phyloP scores from a whole-genome alignment of 2,329 filamentous ascomycete species.

The Alternaria sp. region DNA sequence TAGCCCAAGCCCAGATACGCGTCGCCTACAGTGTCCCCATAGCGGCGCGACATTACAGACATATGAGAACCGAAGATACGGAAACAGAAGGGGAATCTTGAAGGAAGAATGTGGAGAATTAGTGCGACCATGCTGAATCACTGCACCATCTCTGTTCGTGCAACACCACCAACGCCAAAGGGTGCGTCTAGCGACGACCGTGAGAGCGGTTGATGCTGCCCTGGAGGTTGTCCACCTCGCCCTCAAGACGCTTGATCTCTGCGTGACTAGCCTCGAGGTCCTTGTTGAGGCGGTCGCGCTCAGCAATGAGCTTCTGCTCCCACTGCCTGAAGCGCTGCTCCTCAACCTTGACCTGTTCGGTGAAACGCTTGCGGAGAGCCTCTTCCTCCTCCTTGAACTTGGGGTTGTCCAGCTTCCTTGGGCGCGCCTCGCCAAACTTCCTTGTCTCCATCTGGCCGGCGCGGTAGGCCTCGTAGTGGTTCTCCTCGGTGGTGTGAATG shows the following conservation, averaged over 20 bases:
- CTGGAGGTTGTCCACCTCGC: conserved; percentile 92
- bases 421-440: conserved; percentile 97
- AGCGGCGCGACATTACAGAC: conserved; percentile 53
- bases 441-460: conserved; percentile 99
- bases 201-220: conserved; percentile 88
- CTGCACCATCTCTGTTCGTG: conserved; percentile 24
- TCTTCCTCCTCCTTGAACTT: conserved; percentile 99
- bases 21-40: conserved; percentile 22
- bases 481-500: conserved; percentile 99
- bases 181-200: conserved; percentile 76
- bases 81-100: conserved; percentile 52
- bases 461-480: conserved; percentile 99
- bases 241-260: conserved; percentile 85
- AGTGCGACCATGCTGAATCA: conserved; percentile 7
- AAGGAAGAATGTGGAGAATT: conserved; percentile 39
- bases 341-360: conserved; percentile 99
- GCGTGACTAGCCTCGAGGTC: conserved; percentile 98
- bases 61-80: conserved; percentile 40
- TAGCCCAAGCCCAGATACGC: conserved; percentile 19
- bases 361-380: conserved; percentile 97
- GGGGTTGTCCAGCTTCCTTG: conserved; percentile 98
- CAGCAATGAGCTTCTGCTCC: conserved; percentile 99
- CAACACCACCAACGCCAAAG: conserved; percentile 7
- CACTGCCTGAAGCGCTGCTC: conserved; percentile 99
- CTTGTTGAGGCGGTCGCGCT: conserved; percentile 99